Conservation (phyloP, 2,329 filamentous ascomycete genomes). For the Aureobasidium sp. region DNA sequence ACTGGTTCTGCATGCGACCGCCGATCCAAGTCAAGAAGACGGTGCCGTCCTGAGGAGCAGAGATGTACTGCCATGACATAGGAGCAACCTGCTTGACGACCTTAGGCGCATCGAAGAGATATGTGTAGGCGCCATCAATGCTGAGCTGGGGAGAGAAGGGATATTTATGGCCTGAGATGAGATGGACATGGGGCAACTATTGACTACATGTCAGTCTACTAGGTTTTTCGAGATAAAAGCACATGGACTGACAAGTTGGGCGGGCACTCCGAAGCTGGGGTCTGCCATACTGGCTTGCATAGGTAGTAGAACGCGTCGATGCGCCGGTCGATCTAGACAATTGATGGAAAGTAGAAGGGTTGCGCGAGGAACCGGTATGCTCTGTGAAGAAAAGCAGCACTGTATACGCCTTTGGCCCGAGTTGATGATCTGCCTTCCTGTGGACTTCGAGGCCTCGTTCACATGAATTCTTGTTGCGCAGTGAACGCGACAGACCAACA, state of each 20-base stretch:
- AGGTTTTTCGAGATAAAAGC: background rate
- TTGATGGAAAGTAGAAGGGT: background rate
- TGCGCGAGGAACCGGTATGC: too few species aligned
- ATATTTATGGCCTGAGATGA: conserved; percentile 76
- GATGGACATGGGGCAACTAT: conserved; percentile 80
- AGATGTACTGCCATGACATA: conserved; percentile 89
- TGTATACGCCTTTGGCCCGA: background rate
- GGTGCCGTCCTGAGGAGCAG: conserved; percentile 70
- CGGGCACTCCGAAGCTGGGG: conserved; percentile 40
- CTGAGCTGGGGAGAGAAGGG: conserved; percentile 63
- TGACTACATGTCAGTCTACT: conserved; percentile 9
- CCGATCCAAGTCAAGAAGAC: conserved; percentile 87
- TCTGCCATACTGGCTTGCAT: conserved; percentile 28
- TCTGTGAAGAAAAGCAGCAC: background rate
- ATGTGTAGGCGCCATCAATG: conserved; percentile 69
- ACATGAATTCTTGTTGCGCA: background rate
- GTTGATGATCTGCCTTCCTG: background rate
- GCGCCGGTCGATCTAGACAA: background rate
- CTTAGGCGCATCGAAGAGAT: conserved; percentile 73
- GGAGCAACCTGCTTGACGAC: conserved; percentile 76
- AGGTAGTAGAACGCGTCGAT: conserved; percentile 3
- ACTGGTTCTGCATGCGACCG: conserved; percentile 58
- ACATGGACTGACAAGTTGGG: conserved; percentile 30
- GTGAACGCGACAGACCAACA: background rate
- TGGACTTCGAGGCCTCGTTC: background rate